Conservation (phyloP, 371 early-diverging fungal species). For the Mucor saturninus region DNA sequence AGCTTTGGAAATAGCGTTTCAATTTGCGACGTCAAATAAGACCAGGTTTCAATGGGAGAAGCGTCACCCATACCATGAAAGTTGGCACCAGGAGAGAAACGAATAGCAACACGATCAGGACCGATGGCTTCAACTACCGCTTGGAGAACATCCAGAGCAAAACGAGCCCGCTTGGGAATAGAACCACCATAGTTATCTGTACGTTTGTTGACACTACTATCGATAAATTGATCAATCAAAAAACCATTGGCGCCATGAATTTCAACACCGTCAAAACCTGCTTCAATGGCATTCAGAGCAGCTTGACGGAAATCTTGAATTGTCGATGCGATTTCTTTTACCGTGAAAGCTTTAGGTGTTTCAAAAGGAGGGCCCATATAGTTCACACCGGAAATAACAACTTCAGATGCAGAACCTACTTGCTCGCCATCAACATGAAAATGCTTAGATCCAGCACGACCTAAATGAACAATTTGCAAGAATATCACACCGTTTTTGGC, state of each 20-base stretch:
- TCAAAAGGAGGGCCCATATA: constrained; percentile 2
- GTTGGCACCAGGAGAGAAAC: constrained; percentile 22
- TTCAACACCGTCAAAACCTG: constrained; percentile 74
- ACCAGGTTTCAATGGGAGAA: constrained; percentile 24
- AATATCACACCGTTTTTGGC: constrained; percentile 59
- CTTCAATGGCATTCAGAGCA: constrained; percentile 43
- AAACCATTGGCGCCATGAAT: constrained; percentile 76
- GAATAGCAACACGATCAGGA: constrained; percentile 29
- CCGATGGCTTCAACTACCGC: constrained; percentile 51
- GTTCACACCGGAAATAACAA: constrained; percentile 6
- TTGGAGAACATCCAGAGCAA: constrained; percentile 62
- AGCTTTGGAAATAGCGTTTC: constrained; percentile 18
- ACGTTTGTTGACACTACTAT: constrained; percentile 58
- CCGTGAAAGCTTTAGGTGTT: constrained; percentile 54
- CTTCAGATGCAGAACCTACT: constrained; percentile 17
- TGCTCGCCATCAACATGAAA: constrained; percentile 10
- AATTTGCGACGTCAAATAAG: constrained; percentile 11
- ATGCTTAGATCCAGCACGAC: constrained; percentile 21
- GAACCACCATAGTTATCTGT: constrained; percentile 71
- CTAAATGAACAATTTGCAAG: constrained; percentile 61
- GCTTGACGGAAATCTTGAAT: constrained; percentile 66
- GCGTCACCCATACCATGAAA: constrained; percentile 26
- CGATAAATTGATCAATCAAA: constrained; percentile 64
- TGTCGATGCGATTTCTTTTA: constrained; percentile 64
- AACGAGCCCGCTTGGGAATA: constrained; percentile 73